These are phyloP conservation scores for Leptographium procerum DNA, from an alignment of 2,329 filamentous ascomycete species.

Conservation along the genomic window DNA sequence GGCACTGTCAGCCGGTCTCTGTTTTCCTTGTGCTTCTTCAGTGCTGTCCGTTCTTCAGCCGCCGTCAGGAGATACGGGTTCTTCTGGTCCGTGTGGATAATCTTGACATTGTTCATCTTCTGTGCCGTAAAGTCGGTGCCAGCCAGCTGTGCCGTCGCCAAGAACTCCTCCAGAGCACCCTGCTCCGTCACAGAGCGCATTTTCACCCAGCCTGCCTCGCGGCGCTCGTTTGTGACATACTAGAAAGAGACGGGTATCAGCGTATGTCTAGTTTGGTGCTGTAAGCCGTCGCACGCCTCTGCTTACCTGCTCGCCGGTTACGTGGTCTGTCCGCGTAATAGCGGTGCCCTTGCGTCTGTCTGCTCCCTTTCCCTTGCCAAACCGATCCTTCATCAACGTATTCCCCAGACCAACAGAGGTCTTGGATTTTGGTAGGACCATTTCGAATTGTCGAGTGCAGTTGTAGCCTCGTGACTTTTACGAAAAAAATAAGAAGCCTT, in stretches of 20 bases:
- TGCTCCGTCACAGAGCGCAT: conserved; percentile 99
- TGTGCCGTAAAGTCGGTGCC: conserved; percentile 97
- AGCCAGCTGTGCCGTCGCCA: conserved; percentile 91
- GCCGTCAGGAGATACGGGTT: conserved; percentile 88
- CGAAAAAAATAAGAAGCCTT: background rate
- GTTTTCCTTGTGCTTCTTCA: conserved; percentile 76
- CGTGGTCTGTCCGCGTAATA: conserved; percentile 59
- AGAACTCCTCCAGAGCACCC: conserved; percentile 89
- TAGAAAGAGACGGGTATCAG: conserved; percentile 18
- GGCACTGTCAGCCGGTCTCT: conserved; percentile 74
- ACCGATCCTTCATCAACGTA: conserved; percentile 96
- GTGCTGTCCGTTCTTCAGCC: conserved; percentile 65
- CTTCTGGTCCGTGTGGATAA: conserved; percentile 91
- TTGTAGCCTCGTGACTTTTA: background rate
- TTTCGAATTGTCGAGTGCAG: conserved; percentile 22
- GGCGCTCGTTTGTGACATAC: conserved; percentile 83
- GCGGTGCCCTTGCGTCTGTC: conserved; percentile 61
- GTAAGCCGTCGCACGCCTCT: background rate
- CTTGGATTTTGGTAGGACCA: conserved; percentile 76
- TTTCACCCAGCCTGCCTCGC: conserved; percentile 95
- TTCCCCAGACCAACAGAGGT: conserved; percentile 92
- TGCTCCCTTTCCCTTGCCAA: conserved; percentile 80
- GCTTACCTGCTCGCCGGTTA: conserved; percentile 62
- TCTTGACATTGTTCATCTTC: conserved; percentile 98
- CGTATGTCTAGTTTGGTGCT: background rate